A percentile compares a stretch with the other conserved stretches of the same genome.
phyloP scores from a whole-genome alignment of 257 asterid species.

The Handroanthus guayacan region DNA sequence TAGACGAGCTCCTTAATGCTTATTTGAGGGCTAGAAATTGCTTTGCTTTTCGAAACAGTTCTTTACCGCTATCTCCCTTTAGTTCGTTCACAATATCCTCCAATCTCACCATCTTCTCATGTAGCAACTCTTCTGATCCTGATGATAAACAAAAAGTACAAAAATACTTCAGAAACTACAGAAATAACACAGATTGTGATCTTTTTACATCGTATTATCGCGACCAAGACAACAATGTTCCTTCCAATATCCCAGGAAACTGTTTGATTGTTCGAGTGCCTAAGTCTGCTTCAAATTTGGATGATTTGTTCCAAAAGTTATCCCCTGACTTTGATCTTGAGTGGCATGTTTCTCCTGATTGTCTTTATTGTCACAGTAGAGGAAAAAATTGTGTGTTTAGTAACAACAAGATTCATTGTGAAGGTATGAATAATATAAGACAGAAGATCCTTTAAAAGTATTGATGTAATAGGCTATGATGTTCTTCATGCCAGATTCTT shows the following conservation, averaged over 20 bases:
- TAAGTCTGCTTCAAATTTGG: not conserved
- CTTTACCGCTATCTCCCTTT: constrained; percentile 19
- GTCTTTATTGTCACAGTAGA: constrained; percentile 35
- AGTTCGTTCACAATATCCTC: constrained; percentile 32
- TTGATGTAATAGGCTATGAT: too few relatives aligned
- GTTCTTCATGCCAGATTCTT: too few relatives aligned
- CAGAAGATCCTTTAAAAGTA: too few relatives aligned
- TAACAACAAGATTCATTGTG: too few relatives aligned
- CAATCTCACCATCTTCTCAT: constrained; percentile 40
- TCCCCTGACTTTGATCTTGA: constrained; percentile 33
- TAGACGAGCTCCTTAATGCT: not conserved
- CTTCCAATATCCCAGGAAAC: not conserved
- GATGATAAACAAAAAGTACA: not conserved
- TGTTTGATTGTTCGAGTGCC: not conserved
- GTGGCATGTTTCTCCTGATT: constrained; percentile 43
- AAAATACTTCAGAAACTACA: not conserved
- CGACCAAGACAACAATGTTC: not conserved
- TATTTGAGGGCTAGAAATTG: constrained; percentile 1
- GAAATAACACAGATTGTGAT: not conserved
- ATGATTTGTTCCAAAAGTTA: constrained; percentile 13
- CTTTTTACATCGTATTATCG: constrained; percentile 9
- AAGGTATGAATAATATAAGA: too few relatives aligned
- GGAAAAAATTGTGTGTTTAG: constrained; percentile 46
- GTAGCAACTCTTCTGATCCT: constrained; percentile 8
- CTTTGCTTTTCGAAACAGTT: not conserved